Conservation (phyloP, 371 early-diverging fungal species). For the Entomophthora muscae region DNA sequence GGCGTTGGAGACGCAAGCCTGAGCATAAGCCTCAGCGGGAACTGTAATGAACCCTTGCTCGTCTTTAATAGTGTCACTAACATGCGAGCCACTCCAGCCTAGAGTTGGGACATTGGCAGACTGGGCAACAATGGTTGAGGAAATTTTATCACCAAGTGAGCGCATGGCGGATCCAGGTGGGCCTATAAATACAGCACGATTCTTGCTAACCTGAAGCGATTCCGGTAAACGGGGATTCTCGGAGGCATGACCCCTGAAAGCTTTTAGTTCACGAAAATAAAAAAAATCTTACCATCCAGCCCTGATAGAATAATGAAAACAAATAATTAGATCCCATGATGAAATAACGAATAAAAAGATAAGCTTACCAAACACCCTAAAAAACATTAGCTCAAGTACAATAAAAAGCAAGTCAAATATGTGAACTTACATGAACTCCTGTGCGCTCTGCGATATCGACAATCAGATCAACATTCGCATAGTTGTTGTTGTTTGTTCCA, state of each 20-base stretch:
- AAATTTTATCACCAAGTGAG: too few relatives aligned
- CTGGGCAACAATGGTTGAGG: too few relatives aligned
- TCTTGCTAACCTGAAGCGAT: constrained; percentile 59
- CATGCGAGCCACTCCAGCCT: too few relatives aligned
- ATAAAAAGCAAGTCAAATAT: too few relatives aligned
- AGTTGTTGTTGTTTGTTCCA: too few relatives aligned
- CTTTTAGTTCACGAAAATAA: constrained; percentile 11
- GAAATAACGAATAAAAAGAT: not conserved
- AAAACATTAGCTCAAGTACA: not conserved
- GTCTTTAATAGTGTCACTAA: too few relatives aligned
- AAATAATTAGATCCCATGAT: not conserved
- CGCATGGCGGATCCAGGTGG: too few relatives aligned
- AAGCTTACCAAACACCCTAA: constrained; percentile 44
- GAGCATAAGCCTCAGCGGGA: constrained; percentile 53
- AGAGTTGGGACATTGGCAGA: constrained; percentile 89
- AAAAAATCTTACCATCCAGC: constrained; percentile 21
- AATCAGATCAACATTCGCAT: constrained; percentile 94
- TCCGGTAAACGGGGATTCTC: constrained; percentile 95
- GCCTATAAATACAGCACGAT: too few relatives aligned
- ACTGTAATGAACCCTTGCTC: too few relatives aligned
- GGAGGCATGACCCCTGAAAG: constrained; percentile 97
- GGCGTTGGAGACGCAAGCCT: constrained; percentile 61
- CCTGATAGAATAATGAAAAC: constrained; percentile 12
- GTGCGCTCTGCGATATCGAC: constrained; percentile 94
- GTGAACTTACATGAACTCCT: constrained; percentile 58